phyloP scores from a whole-genome alignment of 2,329 filamentous ascomycete species.

The Aspergillus melleus region DNA sequence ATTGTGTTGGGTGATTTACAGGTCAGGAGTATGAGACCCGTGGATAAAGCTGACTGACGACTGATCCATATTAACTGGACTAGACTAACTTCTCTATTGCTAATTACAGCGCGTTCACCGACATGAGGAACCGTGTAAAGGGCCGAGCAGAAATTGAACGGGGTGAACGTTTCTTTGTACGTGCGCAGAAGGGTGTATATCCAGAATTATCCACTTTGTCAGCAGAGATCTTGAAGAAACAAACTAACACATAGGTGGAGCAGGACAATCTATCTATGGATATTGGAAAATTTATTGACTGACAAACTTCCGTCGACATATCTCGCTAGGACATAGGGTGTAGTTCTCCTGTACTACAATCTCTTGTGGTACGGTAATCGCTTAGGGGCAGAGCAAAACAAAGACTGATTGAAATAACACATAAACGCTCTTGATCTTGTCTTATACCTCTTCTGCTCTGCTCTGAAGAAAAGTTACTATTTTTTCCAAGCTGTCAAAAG shows the following conservation, averaged over 20 bases:
- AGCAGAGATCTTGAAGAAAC: no score
- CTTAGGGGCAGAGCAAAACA: no score
- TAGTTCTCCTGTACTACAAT: no score
- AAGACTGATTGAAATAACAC: no score
- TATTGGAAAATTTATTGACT: no score
- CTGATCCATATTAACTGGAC: not conserved
- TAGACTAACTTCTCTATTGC: slow-evolving; percentile 1
- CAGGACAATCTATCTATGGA: no score
- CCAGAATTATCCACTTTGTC: slow-evolving; percentile 4
- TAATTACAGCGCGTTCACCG: slow-evolving; percentile 3
- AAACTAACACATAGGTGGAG: no score
- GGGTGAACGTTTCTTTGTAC: slow-evolving; percentile 9
- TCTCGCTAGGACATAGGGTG: no score
- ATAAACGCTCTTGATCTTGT: no score
- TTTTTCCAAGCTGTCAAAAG: not conserved
- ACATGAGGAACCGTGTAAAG: slow-evolving; percentile 6
- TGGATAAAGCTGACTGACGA: not conserved
- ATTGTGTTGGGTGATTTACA: not conserved
- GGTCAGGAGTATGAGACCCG: not conserved
- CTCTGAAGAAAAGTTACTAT: not conserved
- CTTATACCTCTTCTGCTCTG: not conserved
- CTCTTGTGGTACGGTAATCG: no score
- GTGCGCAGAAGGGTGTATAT: slow-evolving; percentile 10
- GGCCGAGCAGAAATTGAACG: slow-evolving; percentile 4
- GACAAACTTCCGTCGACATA: no score